A percentile compares a stretch with the other conserved stretches of the same genome.
Conservation (phyloP, 2,329 filamentous ascomycete genomes). For the Pseudogymnoascus sp. region DNA sequence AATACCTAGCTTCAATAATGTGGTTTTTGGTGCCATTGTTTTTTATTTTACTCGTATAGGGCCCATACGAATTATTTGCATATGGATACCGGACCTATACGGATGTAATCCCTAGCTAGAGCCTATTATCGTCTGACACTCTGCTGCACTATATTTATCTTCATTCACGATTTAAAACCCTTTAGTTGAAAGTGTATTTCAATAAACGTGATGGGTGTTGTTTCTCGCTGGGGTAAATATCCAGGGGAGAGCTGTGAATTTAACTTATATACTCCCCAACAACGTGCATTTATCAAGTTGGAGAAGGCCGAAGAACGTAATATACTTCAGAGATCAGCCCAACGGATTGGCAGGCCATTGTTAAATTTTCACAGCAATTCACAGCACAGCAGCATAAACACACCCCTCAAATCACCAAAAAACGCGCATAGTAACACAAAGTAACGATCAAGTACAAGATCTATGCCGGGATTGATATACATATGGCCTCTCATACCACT, state of each 20-base stretch:
- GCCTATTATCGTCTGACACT: too few species aligned
- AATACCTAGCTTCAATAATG: neutral
- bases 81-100: neutral
- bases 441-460: constrained; percentile 9
- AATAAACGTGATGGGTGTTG: neutral
- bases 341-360: neutral
- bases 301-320: neutral
- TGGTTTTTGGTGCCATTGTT: neutral
- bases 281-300: neutral
- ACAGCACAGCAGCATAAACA: neutral
- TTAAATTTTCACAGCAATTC: neutral
- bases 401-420: neutral
- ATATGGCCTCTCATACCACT: constrained; percentile 10
- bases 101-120: neutral
- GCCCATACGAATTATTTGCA: neutral
- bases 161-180: neutral
- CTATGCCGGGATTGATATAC: constrained; percentile 11
- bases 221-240: neutral
- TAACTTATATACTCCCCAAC: neutral
- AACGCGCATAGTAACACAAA: neutral
- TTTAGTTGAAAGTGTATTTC: neutral
- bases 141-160: neutral
- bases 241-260: neutral
- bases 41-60: neutral
- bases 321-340: neutral